Evolutionary conservation across 352 stramenopile genomes (phyloP), one percentile per base, ranked within the genome.

Genomic region (Thalassiosira exigua): DNA sequence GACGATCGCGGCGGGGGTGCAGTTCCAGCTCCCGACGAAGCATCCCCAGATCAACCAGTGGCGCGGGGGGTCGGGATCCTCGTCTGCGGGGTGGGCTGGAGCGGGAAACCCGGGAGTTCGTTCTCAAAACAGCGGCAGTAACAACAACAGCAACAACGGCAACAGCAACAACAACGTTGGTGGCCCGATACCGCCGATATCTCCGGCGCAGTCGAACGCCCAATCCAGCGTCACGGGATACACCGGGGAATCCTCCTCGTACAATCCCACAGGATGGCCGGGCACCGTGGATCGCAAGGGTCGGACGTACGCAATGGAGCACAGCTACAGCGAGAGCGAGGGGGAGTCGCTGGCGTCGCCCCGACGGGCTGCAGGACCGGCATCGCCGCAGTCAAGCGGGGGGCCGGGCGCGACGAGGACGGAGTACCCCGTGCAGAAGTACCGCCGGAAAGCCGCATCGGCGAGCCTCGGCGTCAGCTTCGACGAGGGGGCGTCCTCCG

Each of bases 261-360:
- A 80, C 50, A 81, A 73, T 51, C 86, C 86, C 42, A 80, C 84
- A 1, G 84, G 75, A 68, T 93, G 88, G 88, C 88, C 88, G 12
- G 88, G 88, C 4, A 93, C 88, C 0, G 79, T 92, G 19, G 84
- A 93, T 56, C 84, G 79, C 48, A 58, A 67, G 26, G 88, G 88
- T 1, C 75, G 50, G 26, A 81, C 82, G 1, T 79, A 81, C 26
- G 33, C 58, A 4, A 82, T 89, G 69, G 67, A 89, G 59, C 76
- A 69, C 11, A 90, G 83, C 70, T 90, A 89, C 70, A 87, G 85
- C 21, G 86, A 89, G 46, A 89, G 80, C 48, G 78, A 86, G 39
- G 71, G 56, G 33, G 33, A 51, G 7, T 44, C 36, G 36, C 7
- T 44, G 36, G 36, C 36, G 7, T 44, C 36, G 7, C 36, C 36